Evolutionary conservation across 495 filamentous ascomycete genomes (phyloP), one percentile per base, ranked within the genome.

Genomic region (Xylaria telfairii): DNA sequence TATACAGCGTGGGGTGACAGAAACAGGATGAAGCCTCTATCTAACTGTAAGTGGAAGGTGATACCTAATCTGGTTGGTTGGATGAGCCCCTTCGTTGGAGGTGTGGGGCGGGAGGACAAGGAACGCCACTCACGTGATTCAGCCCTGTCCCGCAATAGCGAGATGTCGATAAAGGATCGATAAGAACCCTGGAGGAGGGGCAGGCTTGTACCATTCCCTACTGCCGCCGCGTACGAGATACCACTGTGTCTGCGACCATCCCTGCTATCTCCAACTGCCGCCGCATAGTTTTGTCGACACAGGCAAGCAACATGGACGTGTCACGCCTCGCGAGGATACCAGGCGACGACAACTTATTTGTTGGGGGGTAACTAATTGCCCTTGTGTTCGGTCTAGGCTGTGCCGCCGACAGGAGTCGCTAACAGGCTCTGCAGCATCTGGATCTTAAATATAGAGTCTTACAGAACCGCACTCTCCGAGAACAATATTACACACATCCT

Each of bases 401-500:
- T 57, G 64, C 41, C 41, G 44, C 41, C 56, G 34, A 21, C 56
- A 26, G 19, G 34, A 53, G 41, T 53, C 70, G 71, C 81, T 81
- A 53, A 82, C 73, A 51, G 41, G 73, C 72, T 64, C 5, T 75
- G 68, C 79, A 97, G 94, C 47, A 86, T 97, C 62, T 93, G 94
- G 81, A 88, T 91, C 24, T 81, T 97, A 71, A 75, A 75, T 32
- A 39, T 72, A 19, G 73, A 75, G 49, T 89, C 89, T 46, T 88
- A 91, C 46, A 88, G 89, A 70, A 81, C 89, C 3, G 86, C 90
- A 19, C 82, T 99, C 39, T 80, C 86, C 63, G 84, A 90, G 70
- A 87, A 88, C 70, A 91, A 91, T 57, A 93, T 98, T 78, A 98
- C 94, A 3, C 95, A 98, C 81, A 85, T 98, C 44, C 82, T 99